Percentiles rank a stretch among this genome's conserved stretches.
Conservation (phyloP, 148 eudicot species). For the Chenopodium suecicum region DNA sequence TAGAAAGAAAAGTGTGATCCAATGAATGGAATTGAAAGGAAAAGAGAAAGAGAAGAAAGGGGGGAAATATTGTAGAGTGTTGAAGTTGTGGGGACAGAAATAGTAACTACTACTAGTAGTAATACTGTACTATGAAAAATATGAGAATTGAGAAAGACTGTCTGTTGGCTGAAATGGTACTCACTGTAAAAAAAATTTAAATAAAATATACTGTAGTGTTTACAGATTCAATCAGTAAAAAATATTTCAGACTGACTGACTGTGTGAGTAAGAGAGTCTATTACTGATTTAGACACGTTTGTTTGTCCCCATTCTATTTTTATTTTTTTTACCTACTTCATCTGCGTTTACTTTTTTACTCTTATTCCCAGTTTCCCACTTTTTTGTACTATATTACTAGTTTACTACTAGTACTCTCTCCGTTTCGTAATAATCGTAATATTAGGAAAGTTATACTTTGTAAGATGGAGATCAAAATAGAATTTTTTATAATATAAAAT, state of each 20-base stretch:
- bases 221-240: no score
- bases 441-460: no score
- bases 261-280: neutral
- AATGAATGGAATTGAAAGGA: neutral
- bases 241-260: neutral
- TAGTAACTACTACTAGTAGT: conserved; percentile 25
- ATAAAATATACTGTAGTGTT: no score
- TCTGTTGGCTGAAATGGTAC: conserved; percentile 23
- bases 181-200: neutral
- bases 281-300: conserved; percentile 32
- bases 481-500: no score
- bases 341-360: no score
- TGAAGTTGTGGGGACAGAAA: conserved; percentile 32
- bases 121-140: no score
- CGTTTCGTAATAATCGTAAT: no score
- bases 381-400: no score
- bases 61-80: neutral
- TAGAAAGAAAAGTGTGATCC: conserved; percentile 8
- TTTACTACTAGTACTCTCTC: no score
- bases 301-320: conserved; percentile 28
- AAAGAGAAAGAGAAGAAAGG: no score
- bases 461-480: no score
- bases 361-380: neutral
- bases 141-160: neutral
- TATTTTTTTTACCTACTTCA: neutral